Conservation (phyloP, 2,329 filamentous ascomycete genomes). For the Botrytis porri region DNA sequence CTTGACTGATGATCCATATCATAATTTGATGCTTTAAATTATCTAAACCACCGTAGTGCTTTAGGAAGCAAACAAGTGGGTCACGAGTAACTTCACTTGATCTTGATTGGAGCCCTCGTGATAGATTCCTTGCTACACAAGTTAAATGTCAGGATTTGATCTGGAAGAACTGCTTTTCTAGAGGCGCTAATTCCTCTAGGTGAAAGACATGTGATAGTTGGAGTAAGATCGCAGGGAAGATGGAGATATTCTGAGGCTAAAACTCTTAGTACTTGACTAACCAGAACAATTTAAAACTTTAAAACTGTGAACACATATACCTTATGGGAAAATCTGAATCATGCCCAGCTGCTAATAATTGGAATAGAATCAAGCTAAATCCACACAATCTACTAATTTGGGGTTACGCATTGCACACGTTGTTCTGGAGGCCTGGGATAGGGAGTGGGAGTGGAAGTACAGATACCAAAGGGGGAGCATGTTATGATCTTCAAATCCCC, state of each 20-base stretch:
- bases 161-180: neutral
- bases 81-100: neutral
- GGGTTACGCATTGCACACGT: too few species aligned
- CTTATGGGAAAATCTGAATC: neutral
- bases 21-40: neutral
- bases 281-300: neutral
- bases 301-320: neutral
- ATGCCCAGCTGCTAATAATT: neutral
- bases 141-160: neutral
- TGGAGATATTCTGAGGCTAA: neutral
- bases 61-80: neutral
- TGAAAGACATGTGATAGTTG: neutral
- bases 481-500: too few species aligned
- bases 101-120: neutral
- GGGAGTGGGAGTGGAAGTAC: too few species aligned
- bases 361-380: neutral
- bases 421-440: too few species aligned
- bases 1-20: neutral
- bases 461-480: too few species aligned
- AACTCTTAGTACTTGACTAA: neutral
- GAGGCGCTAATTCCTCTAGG: neutral
- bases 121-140: neutral
- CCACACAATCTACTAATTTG: neutral
- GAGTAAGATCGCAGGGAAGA: neutral
- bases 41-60: neutral